A percentile compares a stretch with the other conserved stretches of the same genome.
Conservation (phyloP, 768 basidiomycete species). For the Piloderma croceum region DNA sequence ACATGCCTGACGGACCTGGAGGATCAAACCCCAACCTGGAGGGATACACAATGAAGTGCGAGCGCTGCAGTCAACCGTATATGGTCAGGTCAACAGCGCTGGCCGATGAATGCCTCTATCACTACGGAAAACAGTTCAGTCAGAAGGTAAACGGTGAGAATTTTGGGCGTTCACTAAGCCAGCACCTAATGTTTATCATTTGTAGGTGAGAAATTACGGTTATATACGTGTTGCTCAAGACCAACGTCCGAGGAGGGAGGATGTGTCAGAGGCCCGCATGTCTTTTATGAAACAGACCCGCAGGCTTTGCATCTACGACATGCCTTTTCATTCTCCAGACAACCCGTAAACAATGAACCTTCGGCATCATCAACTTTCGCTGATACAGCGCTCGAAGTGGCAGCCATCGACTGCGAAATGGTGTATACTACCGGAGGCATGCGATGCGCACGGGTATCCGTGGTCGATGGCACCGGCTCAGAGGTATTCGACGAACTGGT, state of each 20-base stretch:
- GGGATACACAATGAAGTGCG: constrained; percentile 64
- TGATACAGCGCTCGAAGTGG: constrained; percentile 57
- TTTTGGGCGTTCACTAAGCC: not conserved
- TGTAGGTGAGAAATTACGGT: constrained; percentile 63
- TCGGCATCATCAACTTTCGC: constrained; percentile 20
- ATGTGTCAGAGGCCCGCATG: constrained; percentile 78
- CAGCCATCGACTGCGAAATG: constrained; percentile 96
- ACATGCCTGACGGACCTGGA: constrained; percentile 62
- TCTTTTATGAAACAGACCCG: constrained; percentile 77
- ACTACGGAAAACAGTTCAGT: constrained; percentile 73
- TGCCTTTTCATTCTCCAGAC: constrained; percentile 53
- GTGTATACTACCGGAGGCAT: constrained; percentile 91
- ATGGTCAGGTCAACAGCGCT: constrained; percentile 55
- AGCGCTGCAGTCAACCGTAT: constrained; percentile 70
- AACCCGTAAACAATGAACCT: no score
- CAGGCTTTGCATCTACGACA: constrained; percentile 68
- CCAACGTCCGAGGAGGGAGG: constrained; percentile 54
- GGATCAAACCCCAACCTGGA: constrained; percentile 57
- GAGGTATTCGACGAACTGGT: constrained; percentile 81
- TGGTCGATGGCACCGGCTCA: constrained; percentile 71
- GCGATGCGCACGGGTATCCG: constrained; percentile 85
- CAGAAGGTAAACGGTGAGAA: constrained; percentile 59
- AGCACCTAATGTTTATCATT: constrained; percentile 5
- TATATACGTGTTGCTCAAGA: constrained; percentile 77
- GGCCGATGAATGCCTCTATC: constrained; percentile 65